These are phyloP conservation scores for Globisporangium solare DNA, from an alignment of 352 stramenopile species.

Conservation along the genomic window DNA sequence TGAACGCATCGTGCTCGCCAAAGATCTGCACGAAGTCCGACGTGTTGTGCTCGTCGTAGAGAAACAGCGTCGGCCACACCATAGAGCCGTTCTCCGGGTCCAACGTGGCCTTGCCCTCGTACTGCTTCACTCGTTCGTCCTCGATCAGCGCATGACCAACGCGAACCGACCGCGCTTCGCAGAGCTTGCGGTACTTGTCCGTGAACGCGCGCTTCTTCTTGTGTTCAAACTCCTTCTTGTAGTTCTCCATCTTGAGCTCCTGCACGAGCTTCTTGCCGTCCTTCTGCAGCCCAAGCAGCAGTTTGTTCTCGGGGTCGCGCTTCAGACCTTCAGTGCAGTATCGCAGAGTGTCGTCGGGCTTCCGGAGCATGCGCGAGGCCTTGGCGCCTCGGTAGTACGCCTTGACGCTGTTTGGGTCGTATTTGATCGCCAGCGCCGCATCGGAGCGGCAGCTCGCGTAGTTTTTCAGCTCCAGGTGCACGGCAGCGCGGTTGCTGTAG, in stretches of 20 bases:
- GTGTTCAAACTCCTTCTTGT: conserved; percentile 60
- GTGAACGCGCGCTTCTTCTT: conserved; percentile 64
- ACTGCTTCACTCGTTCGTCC: conserved; percentile 77
- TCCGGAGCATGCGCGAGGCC: conserved; percentile 74
- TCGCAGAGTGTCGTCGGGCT: conserved; percentile 70
- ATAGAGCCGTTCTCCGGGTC: conserved; percentile 56
- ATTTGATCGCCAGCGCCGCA: conserved; percentile 60
- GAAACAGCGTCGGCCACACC: conserved; percentile 78
- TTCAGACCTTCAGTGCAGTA: conserved; percentile 79
- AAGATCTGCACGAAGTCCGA: conserved; percentile 83
- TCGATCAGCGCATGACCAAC: conserved; percentile 74
- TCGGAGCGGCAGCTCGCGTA: conserved; percentile 83
- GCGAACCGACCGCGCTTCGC: conserved; percentile 47
- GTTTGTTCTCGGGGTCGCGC: conserved; percentile 71
- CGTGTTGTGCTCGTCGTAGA: conserved; percentile 83
- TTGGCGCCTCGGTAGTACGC: conserved; percentile 84
- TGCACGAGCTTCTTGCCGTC: conserved; percentile 58
- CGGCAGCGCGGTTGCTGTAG: conserved; percentile 73
- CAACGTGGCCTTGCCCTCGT: conserved; percentile 76
- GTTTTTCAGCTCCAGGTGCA: conserved; percentile 83
- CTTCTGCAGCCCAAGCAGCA: conserved; percentile 62
- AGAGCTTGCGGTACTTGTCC: conserved; percentile 79
- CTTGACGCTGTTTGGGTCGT: conserved; percentile 76
- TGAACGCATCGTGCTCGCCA: conserved; percentile 72
- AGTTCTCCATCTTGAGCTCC: conserved; percentile 52